Evolutionary conservation across 805 yeast species (phyloP), one percentile per base, ranked within the genome.

Genomic region (Saccharomycopsis malanga): DNA sequence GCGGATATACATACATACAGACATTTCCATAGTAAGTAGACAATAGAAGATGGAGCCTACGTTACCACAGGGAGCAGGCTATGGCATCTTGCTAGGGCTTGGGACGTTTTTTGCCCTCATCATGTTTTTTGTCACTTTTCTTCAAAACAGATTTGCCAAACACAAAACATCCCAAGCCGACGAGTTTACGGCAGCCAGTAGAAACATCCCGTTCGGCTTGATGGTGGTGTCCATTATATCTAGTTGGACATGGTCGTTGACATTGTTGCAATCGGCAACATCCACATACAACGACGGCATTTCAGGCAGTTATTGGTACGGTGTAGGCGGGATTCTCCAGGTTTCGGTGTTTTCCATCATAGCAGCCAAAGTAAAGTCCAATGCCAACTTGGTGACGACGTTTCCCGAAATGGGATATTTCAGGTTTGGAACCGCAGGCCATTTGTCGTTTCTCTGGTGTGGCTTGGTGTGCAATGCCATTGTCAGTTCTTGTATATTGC

Each of bases 11-110:
- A n/a, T n/a, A n/a, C n/a, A n/a, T n/a, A n/a, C n/a, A n/a, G n/a
- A n/a, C n/a, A n/a, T n/a, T n/a, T n/a, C n/a, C n/a, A n/a, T n/a
- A n/a, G n/a, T n/a, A n/a, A n/a, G n/a, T n/a, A n/a, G n/a, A n/a
- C n/a, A n/a, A n/a, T n/a, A n/a, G n/a, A n/a, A 14, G 4, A 27
- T 20, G 39, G 32, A 53, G 53, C 58, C 60, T 46, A 66, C 71
- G 5, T 69, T 81, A 32, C 78, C 86, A 2, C 84, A 86, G 63
- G 83, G 87, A 34, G 87, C 84, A 1, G 96, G 96, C 5, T 87
- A 87, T 58, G 96, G 87, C 18, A 81, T 87, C 45, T 85, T 88
- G 21, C 82, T 86, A 17, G 96, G 96, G 18, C 72, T 88, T n/a
- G 96, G 96, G 37, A 73, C 80, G 36, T 69, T 68, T 42, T 72